Evolutionary conservation across 441 rosid genomes (phyloP).

Genomic region (Pelargonium citronellum): DNA sequence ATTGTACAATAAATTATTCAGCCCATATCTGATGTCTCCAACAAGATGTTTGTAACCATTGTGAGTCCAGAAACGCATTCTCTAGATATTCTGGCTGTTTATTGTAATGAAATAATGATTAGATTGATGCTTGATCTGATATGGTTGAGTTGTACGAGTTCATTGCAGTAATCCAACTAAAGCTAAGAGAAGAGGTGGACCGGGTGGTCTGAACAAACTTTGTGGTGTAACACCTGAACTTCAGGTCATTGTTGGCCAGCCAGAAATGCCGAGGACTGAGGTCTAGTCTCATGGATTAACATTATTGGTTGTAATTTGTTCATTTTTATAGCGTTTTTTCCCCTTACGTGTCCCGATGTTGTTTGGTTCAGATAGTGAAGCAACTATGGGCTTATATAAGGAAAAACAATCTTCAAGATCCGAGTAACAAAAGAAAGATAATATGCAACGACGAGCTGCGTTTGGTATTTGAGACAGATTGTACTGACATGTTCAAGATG

Average conservation of each 20-base stretch:
- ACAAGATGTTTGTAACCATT: too few relatives aligned
- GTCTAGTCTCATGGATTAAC: slow-evolving; percentile 21
- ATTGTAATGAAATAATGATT: too few relatives aligned
- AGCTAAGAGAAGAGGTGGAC: slow-evolving; percentile 80
- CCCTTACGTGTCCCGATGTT: slow-evolving; percentile 18
- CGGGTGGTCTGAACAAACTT: slow-evolving; percentile 86
- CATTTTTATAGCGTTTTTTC: neutral
- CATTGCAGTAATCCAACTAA: slow-evolving; percentile 56
- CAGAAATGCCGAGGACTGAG: slow-evolving; percentile 92
- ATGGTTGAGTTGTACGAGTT: too few relatives aligned
- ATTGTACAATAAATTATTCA: too few relatives aligned
- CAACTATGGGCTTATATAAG: slow-evolving; percentile 95
- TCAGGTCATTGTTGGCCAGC: slow-evolving; percentile 82
- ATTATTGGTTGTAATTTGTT: neutral
- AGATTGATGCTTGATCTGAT: too few relatives aligned
- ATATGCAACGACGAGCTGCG: slow-evolving; percentile 88
- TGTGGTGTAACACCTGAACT: slow-evolving; percentile 90
- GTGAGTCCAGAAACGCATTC: too few relatives aligned
- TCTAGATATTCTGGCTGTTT: too few relatives aligned
- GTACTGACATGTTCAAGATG: slow-evolving; percentile 98
- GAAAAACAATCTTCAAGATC: slow-evolving; percentile 92
- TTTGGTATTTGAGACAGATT: slow-evolving; percentile 82
- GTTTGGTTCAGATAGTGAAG: slow-evolving; percentile 66
- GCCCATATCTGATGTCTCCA: too few relatives aligned
- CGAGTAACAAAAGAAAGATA: slow-evolving; percentile 93